Evolutionary conservation across 1,284 basidiomycete genomes (phyloP).

Genomic region (Ganoderma resinaceum): DNA sequence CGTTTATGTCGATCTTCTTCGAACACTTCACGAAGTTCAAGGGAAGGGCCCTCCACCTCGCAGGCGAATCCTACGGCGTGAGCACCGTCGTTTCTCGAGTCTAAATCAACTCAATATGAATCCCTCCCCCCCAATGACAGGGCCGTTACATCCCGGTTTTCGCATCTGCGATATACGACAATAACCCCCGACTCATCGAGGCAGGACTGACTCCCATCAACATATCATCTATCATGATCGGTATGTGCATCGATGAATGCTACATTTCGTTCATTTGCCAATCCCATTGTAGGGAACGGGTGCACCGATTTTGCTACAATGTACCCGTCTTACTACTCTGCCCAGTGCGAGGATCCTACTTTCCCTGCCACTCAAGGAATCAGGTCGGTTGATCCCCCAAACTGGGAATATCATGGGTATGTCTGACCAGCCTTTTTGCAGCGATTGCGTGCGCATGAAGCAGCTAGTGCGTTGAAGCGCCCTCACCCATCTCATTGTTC

Average conservation of each 20-base stretch:
- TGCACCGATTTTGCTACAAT: slow-evolving; percentile 36
- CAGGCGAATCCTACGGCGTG: slow-evolving; percentile 62
- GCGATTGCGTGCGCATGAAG: slow-evolving; percentile 42
- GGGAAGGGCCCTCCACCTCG: slow-evolving; percentile 73
- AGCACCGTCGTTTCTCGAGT: slow-evolving; percentile 44
- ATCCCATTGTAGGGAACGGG: slow-evolving; percentile 51
- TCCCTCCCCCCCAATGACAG: slow-evolving; percentile 39
- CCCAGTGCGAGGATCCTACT: slow-evolving; percentile 40
- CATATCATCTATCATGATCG: slow-evolving; percentile 81
- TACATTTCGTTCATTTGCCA: not conserved
- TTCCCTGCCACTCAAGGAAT: slow-evolving; percentile 38
- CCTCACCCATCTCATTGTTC: not conserved
- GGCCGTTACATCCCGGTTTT: slow-evolving; percentile 88
- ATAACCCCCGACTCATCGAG: slow-evolving; percentile 63
- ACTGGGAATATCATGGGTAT: too few relatives aligned
- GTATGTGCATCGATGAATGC: slow-evolving; percentile 45
- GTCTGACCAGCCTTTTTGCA: slow-evolving; percentile 9
- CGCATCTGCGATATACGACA: slow-evolving; percentile 80
- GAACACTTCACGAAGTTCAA: slow-evolving; percentile 74
- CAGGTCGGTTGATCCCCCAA: slow-evolving; percentile 24
- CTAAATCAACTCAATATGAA: not conserved
- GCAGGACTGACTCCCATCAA: slow-evolving; percentile 77
- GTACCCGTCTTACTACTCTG: slow-evolving; percentile 42
- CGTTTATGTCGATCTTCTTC: slow-evolving; percentile 80
- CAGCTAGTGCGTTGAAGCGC: slow-evolving; percentile 40